phyloP scores from a whole-genome alignment of 768 basidiomycete genomes.

The Leccinum imitatum region DNA sequence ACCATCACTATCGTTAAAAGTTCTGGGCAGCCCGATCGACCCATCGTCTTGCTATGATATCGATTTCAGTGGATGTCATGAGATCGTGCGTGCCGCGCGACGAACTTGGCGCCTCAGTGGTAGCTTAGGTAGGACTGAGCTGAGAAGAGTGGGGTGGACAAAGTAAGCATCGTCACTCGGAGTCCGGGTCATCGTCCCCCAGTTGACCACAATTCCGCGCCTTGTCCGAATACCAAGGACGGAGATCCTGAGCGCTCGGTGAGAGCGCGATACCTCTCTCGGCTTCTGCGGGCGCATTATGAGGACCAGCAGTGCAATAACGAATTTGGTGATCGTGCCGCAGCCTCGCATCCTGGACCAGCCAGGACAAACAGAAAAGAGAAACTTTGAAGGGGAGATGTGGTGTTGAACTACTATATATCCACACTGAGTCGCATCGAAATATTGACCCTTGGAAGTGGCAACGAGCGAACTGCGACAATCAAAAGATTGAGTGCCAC shows the following conservation, averaged over 20 bases:
- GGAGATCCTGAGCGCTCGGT: constrained; percentile 58
- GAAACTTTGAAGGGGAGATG: background rate
- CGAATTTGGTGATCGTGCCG: background rate
- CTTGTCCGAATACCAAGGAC: constrained; percentile 68
- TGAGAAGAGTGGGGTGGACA: too few species aligned
- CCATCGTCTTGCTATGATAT: too few species aligned
- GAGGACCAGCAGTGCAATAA: background rate
- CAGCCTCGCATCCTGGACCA: background rate
- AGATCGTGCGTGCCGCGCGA: too few species aligned
- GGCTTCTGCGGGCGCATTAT: too few species aligned
- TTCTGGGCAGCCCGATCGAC: too few species aligned
- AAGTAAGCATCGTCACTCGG: constrained; percentile 36
- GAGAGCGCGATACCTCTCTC: too few species aligned
- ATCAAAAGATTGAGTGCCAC: background rate
- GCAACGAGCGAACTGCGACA: too few species aligned
- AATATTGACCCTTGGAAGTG: background rate
- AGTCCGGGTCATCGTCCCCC: constrained; percentile 30
- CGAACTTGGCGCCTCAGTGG: too few species aligned
- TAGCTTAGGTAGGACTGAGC: too few species aligned
- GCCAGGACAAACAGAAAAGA: background rate
- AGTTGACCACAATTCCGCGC: constrained; percentile 24
- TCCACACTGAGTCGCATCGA: background rate
- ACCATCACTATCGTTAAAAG: too few species aligned
- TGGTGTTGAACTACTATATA: background rate
- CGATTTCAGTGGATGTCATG: too few species aligned